A percentile compares a stretch with the other conserved stretches of the same genome.
Conservation (phyloP, 2,329 filamentous ascomycete genomes). For the Alternaria sp. region DNA sequence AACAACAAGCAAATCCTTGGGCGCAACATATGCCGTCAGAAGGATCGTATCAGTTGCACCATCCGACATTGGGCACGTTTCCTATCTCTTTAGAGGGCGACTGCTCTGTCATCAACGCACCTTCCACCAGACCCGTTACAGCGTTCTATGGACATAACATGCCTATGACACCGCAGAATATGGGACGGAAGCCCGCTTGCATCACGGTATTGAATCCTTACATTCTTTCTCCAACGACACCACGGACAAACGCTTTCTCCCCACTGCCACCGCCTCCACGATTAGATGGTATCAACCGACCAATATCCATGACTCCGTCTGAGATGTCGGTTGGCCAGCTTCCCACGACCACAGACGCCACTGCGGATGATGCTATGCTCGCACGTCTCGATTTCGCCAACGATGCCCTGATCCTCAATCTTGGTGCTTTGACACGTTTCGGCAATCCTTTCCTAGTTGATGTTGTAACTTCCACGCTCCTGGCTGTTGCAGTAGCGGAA, state of each 20-base stretch:
- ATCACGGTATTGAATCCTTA: constrained; percentile 52
- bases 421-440: constrained; percentile 53
- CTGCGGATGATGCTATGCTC: constrained; percentile 50
- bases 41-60: constrained; percentile 56
- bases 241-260: constrained; percentile 42
- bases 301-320: constrained; percentile 43
- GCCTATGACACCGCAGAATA: constrained; percentile 47
- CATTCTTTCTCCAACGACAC: constrained; percentile 47
- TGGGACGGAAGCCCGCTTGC: constrained; percentile 37
- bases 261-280: constrained; percentile 42
- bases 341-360: constrained; percentile 47
- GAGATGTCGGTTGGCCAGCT: constrained; percentile 46
- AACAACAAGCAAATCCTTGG: constrained; percentile 49
- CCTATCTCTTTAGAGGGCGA: constrained; percentile 54
- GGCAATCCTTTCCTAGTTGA: constrained; percentile 58
- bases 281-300: constrained; percentile 31
- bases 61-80: constrained; percentile 55
- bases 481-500: constrained; percentile 58
- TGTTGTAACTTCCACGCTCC: constrained; percentile 52
- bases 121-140: constrained; percentile 49
- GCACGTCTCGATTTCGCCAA: constrained; percentile 56
- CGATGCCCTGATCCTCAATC: constrained; percentile 55
- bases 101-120: constrained; percentile 50
- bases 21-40: constrained; percentile 47
- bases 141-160: constrained; percentile 51